Evolutionary conservation across 257 asterid genomes (phyloP).

Genomic region (Solanum sitiens): DNA sequence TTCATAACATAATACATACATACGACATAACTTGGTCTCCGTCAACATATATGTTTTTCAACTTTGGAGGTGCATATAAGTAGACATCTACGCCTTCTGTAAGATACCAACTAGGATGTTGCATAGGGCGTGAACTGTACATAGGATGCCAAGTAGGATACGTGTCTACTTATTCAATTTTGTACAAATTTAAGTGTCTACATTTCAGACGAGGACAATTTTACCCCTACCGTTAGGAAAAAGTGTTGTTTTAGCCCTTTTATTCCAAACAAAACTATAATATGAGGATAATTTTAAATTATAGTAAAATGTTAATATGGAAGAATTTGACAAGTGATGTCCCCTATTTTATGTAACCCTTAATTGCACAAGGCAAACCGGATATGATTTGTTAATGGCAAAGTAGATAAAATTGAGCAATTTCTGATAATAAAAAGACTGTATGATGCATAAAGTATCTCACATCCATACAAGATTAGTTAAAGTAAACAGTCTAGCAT

Average conservation of each 20-base stretch:
- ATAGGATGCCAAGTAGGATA: neutral
- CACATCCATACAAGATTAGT: no score
- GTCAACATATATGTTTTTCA: accelerated
- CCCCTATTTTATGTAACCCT: neutral
- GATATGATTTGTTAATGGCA: neutral
- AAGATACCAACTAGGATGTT: no score
- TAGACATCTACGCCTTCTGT: neutral
- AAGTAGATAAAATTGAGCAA: neutral
- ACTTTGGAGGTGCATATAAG: neutral
- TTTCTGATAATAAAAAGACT: neutral
- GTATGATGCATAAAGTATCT: neutral
- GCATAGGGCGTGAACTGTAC: neutral
- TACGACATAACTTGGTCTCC: neutral
- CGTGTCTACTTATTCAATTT: neutral
- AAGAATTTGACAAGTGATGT: neutral
- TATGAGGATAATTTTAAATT: neutral
- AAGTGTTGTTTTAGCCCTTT: neutral
- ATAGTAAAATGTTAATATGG: neutral
- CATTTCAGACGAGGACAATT: no score
- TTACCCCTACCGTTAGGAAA: neutral
- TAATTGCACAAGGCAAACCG: neutral
- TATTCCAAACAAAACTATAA: neutral
- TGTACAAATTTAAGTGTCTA: neutral
- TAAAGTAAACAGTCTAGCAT: neutral
- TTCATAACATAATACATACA: neutral